Conservation (phyloP, 176 grass and related monocot genomes). For the Saccharum officinarum region DNA sequence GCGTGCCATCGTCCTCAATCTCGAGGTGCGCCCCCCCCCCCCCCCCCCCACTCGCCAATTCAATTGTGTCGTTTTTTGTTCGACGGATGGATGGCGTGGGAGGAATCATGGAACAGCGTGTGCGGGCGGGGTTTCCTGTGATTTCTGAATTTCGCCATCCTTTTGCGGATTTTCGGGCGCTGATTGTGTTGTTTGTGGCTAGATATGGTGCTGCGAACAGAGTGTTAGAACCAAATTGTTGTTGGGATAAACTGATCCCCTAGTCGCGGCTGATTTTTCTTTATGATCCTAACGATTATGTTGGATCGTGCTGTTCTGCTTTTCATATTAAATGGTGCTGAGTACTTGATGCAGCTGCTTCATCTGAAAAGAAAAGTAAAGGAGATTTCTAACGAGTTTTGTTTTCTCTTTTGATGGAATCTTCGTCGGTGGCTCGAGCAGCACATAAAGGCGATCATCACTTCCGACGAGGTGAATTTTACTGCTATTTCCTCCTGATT, state of each 20-base stretch:
- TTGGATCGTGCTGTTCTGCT: neutral
- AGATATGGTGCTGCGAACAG: neutral
- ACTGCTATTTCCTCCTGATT: neutral
- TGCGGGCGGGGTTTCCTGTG: neutral
- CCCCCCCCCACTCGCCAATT: neutral
- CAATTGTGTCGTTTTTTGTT: neutral
- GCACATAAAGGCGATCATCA: constrained; percentile 99
- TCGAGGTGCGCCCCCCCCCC: constrained; percentile 54
- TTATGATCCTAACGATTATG: constrained; percentile 11
- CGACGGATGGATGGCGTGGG: neutral
- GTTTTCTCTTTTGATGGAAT: constrained; percentile 34
- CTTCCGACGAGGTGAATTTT: constrained; percentile 83
- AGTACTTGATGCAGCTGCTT: neutral
- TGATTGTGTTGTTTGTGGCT: neutral
- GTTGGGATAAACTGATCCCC: neutral
- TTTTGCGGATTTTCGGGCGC: neutral
- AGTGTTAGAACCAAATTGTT: neutral
- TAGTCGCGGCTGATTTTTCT: neutral
- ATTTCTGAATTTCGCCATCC: neutral
- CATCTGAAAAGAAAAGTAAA: neutral
- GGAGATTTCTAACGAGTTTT: constrained; percentile 23
- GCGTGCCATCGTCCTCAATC: constrained; percentile 94
- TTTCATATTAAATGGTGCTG: neutral
- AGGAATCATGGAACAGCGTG: neutral
- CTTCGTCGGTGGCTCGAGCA: constrained; percentile 43